Evolutionary conservation across 441 rosid genomes (phyloP).

Genomic region (Omphalea diandra): DNA sequence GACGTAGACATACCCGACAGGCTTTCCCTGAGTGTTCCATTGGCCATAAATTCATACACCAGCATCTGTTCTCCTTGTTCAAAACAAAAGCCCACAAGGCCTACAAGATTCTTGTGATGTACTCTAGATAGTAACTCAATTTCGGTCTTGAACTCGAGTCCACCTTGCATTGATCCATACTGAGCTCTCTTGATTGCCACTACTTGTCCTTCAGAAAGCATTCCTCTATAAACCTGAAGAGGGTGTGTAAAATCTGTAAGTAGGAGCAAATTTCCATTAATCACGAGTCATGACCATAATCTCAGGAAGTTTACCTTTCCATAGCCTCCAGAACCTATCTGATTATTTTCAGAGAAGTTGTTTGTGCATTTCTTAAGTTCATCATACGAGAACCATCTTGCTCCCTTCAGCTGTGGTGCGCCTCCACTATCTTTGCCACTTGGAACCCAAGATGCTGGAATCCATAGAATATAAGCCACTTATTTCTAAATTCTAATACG

Average conservation of each 20-base stretch:
- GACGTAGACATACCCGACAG: slow-evolving; percentile 50
- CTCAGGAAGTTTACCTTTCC: slow-evolving; percentile 60
- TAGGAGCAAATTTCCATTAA: neutral
- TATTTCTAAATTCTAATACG: neutral
- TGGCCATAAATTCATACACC: slow-evolving; percentile 85
- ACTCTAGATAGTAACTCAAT: slow-evolving; percentile 95
- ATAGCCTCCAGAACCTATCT: slow-evolving; percentile 93
- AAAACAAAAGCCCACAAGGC: slow-evolving; percentile 90
- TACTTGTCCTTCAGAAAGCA: slow-evolving; percentile 68
- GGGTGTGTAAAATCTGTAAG: slow-evolving; percentile 5
- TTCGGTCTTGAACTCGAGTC: slow-evolving; percentile 93
- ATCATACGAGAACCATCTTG: slow-evolving; percentile 90
- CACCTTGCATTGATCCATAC: slow-evolving; percentile 94
- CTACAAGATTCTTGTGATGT: slow-evolving; percentile 94
- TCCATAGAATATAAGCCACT: slow-evolving; percentile 6
- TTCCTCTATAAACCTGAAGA: slow-evolving; percentile 82
- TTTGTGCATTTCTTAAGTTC: slow-evolving; percentile 82
- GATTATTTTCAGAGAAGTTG: slow-evolving; percentile 67
- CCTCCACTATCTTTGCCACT: slow-evolving; percentile 89
- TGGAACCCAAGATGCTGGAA: slow-evolving; percentile 85
- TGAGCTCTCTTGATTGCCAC: slow-evolving; percentile 95
- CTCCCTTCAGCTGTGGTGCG: slow-evolving; percentile 93
- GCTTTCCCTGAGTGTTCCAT: slow-evolving; percentile 83
- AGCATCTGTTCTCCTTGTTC: slow-evolving; percentile 97
- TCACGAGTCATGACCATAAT: neutral